These are phyloP conservation scores for Camellia japonica DNA, from an alignment of 148 eudicot genomes.

Conservation along the genomic window DNA sequence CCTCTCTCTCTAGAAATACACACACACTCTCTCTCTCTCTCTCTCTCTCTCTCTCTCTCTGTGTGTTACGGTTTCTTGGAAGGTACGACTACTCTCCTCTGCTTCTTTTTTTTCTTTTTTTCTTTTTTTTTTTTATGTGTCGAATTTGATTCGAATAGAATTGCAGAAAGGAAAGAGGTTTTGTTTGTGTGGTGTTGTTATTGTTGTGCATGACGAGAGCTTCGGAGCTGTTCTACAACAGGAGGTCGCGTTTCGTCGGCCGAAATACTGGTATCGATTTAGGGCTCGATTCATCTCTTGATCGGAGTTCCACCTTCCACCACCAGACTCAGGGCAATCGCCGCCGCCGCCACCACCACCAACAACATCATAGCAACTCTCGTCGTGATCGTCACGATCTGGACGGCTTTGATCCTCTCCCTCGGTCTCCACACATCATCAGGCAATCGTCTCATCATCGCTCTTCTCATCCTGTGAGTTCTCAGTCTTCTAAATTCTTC, in stretches of 20 bases:
- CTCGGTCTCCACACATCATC: not conserved
- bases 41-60: not conserved
- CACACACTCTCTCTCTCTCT: too few relatives aligned
- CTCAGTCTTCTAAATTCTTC: not conserved
- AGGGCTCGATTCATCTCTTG: conserved; percentile 19
- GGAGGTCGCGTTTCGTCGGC: conserved; percentile 44
- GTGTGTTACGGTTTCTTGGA: not conserved
- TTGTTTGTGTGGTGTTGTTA: conserved; percentile 13
- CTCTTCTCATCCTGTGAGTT: not conserved
- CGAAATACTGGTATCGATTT: conserved; percentile 31
- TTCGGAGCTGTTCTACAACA: conserved; percentile 43
- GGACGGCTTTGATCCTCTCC: conserved; percentile 19
- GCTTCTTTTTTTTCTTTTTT: too few relatives aligned
- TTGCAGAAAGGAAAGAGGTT: not conserved
- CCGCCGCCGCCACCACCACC: conserved; percentile 12
- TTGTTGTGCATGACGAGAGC: conserved; percentile 43
- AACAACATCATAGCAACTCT: not conserved
- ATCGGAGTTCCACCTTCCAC: not conserved
- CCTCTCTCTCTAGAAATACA: too few relatives aligned
- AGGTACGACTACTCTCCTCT: not conserved
- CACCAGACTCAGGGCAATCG: conserved; percentile 12
- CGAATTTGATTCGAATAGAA: not conserved
- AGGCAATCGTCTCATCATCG: conserved; percentile 11
- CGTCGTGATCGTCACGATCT: conserved; percentile 23
- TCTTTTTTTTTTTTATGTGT: too few relatives aligned